Evolutionary conservation across 1,139 yeast species (phyloP).

Genomic region (Debaryomyces nepalensis): DNA sequence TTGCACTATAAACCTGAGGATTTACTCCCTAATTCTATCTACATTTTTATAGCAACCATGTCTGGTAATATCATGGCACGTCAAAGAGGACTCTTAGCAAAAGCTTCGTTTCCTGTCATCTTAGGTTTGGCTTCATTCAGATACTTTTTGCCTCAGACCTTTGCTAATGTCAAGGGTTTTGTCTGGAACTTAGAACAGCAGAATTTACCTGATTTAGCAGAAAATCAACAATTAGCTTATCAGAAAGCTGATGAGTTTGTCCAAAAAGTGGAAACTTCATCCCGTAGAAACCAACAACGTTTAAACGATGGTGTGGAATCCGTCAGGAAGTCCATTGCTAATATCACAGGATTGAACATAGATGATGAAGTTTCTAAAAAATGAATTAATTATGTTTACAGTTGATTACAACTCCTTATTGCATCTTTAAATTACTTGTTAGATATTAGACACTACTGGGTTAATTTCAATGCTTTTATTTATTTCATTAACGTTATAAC

Average conservation of each 20-base stretch:
- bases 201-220: conserved; percentile 67
- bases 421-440: not conserved
- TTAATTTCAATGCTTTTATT: not conserved
- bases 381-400: conserved; percentile 6
- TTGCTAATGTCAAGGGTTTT: conserved; percentile 62
- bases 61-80: conserved; percentile 84
- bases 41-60: conserved; percentile 73
- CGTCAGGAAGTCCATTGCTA: conserved; percentile 55
- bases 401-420: not conserved
- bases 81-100: conserved; percentile 63
- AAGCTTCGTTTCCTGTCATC: conserved; percentile 63
- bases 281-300: conserved; percentile 43
- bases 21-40: conserved; percentile 74
- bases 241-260: conserved; percentile 52
- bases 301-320: conserved; percentile 45
- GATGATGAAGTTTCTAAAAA: conserved; percentile 67
- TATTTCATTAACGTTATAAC: not conserved
- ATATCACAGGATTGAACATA: conserved; percentile 68
- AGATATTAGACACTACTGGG: not conserved
- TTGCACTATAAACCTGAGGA: conserved; percentile 77
- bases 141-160: conserved; percentile 80
- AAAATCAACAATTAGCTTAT: conserved; percentile 59
- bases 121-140: conserved; percentile 74
- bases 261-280: conserved; percentile 43
- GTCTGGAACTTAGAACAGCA: conserved; percentile 70